phyloP scores from a whole-genome alignment of 345 rosid genomes.

The Capsella bursapastoris region DNA sequence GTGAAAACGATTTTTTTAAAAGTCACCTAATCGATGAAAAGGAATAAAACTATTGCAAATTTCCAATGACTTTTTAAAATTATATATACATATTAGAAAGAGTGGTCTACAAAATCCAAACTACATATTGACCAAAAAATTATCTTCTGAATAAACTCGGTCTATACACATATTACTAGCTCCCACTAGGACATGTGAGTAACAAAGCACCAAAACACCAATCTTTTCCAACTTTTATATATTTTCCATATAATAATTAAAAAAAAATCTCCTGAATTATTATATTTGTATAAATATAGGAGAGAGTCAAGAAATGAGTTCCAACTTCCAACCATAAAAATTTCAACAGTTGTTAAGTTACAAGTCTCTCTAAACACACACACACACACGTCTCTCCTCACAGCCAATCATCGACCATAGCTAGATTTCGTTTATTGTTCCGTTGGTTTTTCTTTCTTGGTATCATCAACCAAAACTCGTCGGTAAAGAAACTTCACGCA shows the following conservation, averaged over 20 bases:
- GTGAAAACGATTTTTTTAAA: no score
- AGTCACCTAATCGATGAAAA: no score
- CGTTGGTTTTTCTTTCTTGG: conserved; percentile 6
- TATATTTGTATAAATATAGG: conserved; percentile 33
- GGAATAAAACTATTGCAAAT: not conserved
- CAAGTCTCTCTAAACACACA: conserved; percentile 26
- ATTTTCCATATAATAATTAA: not conserved
- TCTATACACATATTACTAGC: not conserved
- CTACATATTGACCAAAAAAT: conserved; percentile 10
- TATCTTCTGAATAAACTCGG: not conserved
- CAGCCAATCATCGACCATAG: conserved; percentile 38
- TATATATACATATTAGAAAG: not conserved
- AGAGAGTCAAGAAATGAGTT: conserved; percentile 34
- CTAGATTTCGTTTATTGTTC: not conserved
- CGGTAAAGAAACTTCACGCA: conserved; percentile 10
- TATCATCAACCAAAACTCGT: not conserved
- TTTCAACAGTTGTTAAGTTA: conserved; percentile 38
- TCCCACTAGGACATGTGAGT: conserved; percentile 34
- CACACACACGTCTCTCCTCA: conserved; percentile 36
- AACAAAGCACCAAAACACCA: conserved; percentile 26
- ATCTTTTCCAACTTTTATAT: conserved; percentile 25
- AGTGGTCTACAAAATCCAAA: conserved; percentile 10
- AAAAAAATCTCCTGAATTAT: not conserved
- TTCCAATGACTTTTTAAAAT: not conserved
- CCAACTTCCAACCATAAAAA: conserved; percentile 20